Conservation (phyloP, 176 grass and related monocot species). For the Eragrostis curvula region DNA sequence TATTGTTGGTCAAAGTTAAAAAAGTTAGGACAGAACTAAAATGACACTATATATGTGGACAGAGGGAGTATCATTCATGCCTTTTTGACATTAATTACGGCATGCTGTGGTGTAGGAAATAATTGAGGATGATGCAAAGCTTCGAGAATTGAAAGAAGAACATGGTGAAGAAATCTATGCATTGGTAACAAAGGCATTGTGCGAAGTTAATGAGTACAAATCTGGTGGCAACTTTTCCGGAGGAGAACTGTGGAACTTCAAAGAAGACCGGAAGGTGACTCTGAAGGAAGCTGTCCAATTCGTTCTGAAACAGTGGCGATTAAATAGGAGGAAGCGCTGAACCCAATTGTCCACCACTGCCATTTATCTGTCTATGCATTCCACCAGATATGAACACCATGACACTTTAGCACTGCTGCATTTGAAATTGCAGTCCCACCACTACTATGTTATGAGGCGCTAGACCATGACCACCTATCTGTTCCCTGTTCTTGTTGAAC, state of each 20-base stretch:
- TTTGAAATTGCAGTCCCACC: background rate
- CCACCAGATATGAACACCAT: background rate
- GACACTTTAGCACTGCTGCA: background rate
- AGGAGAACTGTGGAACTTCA: constrained; percentile 69
- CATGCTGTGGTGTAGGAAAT: constrained; percentile 43
- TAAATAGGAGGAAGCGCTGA: constrained; percentile 57
- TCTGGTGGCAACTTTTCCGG: constrained; percentile 44
- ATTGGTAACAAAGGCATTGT: constrained; percentile 59
- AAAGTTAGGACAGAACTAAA: too few species aligned
- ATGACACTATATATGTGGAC: too few species aligned
- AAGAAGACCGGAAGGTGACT: constrained; percentile 47
- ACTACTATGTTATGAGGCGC: background rate
- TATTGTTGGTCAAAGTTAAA: too few species aligned
- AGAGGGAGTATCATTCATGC: background rate
- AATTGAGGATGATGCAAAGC: constrained; percentile 66
- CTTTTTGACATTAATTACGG: background rate
- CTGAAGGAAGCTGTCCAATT: constrained; percentile 62
- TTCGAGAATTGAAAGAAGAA: constrained; percentile 60
- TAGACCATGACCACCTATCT: constrained; percentile 1
- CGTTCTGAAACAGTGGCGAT: constrained; percentile 49
- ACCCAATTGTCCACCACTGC: background rate
- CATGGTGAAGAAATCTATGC: constrained; percentile 63
- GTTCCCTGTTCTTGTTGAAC: constrained; percentile 26
- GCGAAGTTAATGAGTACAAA: constrained; percentile 72
- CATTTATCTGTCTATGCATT: background rate